Evolutionary conservation across 306 rosid genomes (phyloP).

Genomic region (Cicer cuneatum): DNA sequence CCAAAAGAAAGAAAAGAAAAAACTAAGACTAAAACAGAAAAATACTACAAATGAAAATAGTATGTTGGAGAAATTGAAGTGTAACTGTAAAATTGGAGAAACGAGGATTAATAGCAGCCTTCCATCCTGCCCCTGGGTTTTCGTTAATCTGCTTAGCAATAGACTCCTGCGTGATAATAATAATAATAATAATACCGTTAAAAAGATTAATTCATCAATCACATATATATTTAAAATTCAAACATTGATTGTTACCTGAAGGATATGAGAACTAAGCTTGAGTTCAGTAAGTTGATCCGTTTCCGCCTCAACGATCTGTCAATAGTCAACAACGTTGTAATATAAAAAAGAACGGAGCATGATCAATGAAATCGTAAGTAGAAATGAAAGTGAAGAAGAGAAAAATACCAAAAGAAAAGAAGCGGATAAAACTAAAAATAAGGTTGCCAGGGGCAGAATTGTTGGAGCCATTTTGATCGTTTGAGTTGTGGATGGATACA

Average conservation of each 20-base stretch:
- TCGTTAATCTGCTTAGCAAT: constrained; percentile 65
- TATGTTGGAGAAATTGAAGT: constrained; percentile 24
- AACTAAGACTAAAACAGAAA: too few species aligned
- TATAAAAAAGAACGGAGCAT: not conserved
- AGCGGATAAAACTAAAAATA: constrained; percentile 44
- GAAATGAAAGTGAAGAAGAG: not conserved
- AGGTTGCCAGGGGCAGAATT: constrained; percentile 23
- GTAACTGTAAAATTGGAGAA: constrained; percentile 81
- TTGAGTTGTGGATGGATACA: not conserved
- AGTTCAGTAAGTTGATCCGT: constrained; percentile 40
- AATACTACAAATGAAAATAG: not conserved
- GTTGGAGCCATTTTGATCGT: constrained; percentile 38
- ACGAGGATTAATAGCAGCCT: constrained; percentile 77
- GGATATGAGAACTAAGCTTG: constrained; percentile 70
- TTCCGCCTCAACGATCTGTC: constrained; percentile 62
- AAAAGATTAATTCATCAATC: constrained; percentile 15
- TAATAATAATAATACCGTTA: not conserved
- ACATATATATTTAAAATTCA: not conserved
- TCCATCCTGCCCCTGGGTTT: constrained; percentile 84
- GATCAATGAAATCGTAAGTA: not conserved
- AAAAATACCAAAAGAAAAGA: constrained; percentile 44
- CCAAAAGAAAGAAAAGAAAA: too few species aligned
- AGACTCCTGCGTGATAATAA: constrained; percentile 64
- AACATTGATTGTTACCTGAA: constrained; percentile 60
- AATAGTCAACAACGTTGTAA: not conserved